phyloP scores from a whole-genome alignment of 208 protist genomes.

The Herpetomonas samuelpessoai region DNA sequence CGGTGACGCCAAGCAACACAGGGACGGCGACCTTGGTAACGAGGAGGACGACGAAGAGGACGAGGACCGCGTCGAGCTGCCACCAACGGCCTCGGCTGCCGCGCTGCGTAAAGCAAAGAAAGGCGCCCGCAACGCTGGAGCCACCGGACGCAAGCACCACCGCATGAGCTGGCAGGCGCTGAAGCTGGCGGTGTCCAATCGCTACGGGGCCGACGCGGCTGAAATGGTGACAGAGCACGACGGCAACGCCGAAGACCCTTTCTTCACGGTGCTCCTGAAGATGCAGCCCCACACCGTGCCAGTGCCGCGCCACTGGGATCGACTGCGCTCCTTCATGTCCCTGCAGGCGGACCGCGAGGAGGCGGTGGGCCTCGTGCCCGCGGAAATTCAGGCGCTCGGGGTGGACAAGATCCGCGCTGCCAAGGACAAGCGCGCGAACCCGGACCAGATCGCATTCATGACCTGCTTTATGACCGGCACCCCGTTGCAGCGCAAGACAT shows the following conservation, averaged over 20 bases:
- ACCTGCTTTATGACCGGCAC: constrained; percentile 98
- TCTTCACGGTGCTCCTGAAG: constrained; percentile 97
- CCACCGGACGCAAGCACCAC: constrained; percentile 14
- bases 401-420: constrained; percentile 98
- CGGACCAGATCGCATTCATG: constrained; percentile 95
- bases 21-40: not conserved
- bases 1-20: too few relatives aligned
- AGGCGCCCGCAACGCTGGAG: constrained; percentile 16
- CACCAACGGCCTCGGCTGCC: constrained; percentile 14
- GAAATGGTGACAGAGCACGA: constrained; percentile 97
- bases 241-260: constrained; percentile 94
- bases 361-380: constrained; percentile 93
- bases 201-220: constrained; percentile 30
- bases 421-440: constrained; percentile 96
- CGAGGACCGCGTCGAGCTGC: constrained; percentile 22
- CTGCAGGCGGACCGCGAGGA: constrained; percentile 95
- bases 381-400: constrained; percentile 91
- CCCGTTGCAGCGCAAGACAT: constrained; percentile 82
- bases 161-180: constrained; percentile 40
- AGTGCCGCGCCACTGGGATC: constrained; percentile 98
- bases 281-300: constrained; percentile 86
- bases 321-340: constrained; percentile 97
- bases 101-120: constrained; percentile 15
- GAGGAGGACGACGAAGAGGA: constrained; percentile 9
- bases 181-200: constrained; percentile 27